Evolutionary conservation across 169 alveolate species (phyloP), one percentile per base, ranked within the genome.

Genomic region (Plasmodium falciparum): DNA sequence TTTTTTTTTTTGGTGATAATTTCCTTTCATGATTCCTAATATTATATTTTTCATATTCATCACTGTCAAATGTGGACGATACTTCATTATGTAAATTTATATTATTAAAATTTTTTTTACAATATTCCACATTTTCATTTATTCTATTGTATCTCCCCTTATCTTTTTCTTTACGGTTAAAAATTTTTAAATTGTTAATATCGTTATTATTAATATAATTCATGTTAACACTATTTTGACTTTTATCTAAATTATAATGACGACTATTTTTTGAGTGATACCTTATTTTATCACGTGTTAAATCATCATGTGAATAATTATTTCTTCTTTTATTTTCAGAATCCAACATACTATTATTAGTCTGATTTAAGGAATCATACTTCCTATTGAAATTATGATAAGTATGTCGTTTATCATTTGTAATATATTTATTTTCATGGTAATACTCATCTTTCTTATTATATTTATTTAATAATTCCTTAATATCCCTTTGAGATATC

Each of bases 381-480:
- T 63, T 63, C 12, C 45, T 76, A n/a, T 33, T 76, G 43, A 20
- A 24, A 76, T 50, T 22, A 4, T 50, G 69, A 24, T 49, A 65
- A 8, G 89, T 39, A 45, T 76, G 75, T 20, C 78, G 62, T n/a
- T 22, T 74, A 20, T 74, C 88, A 15, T 29, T 15, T 15, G 20
- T 59, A 3, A 17, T 20, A 20, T 59, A 59, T 29, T 13, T 15
- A 9, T 58, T 59, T 17, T 59, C 88, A 59, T 59, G 29, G n/a
- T 45, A 17, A 22, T 39, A 39, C 9, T 39, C 47, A 39, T 43
- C n/a, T n/a, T 33, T 76, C 5, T 76, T 76, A 26, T 50, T 63
- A 65, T 76, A 76, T 43, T 76, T 76, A 29, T 20, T 17, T 65
- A 62, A 63, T 45, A 76, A 49, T n/a, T 76, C 76, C 15, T 63